A percentile compares a stretch with the other conserved stretches of the same genome.
Conservation (phyloP, 768 basidiomycete species). For the Multifurca ochricompacta region DNA sequence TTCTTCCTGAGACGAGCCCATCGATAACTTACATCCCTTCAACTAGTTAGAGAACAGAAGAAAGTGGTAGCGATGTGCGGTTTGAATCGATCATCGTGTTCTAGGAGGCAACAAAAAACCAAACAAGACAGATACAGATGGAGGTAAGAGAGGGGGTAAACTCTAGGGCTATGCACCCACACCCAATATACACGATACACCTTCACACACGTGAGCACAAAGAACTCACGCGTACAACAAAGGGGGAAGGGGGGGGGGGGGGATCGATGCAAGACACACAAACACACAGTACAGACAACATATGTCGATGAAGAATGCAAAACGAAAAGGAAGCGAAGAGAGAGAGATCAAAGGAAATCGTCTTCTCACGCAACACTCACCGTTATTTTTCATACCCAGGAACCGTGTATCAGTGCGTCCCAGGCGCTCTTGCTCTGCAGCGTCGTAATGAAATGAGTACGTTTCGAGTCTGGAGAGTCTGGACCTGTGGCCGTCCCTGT, state of each 20-base stretch:
- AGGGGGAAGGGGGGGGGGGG: background rate
- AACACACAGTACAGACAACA: background rate
- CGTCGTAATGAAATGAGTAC: slow-evolving; percentile 47
- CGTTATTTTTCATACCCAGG: slow-evolving; percentile 36
- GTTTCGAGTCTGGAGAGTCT: slow-evolving; percentile 28
- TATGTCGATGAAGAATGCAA: background rate
- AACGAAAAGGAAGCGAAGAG: background rate
- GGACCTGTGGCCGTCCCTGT: background rate
- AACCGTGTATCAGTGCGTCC: slow-evolving; percentile 62
- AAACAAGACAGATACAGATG: background rate
- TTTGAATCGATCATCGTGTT: slow-evolving; percentile 1
- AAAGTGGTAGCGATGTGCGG: background rate
- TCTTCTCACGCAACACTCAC: background rate
- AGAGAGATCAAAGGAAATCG: background rate
- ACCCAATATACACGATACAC: slow-evolving; percentile 1
- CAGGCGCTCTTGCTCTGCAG: slow-evolving; percentile 55
- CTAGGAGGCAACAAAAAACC: background rate
- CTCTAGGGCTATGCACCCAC: background rate
- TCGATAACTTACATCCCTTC: background rate
- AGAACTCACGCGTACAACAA: background rate
- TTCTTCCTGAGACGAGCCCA: background rate
- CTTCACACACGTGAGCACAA: background rate
- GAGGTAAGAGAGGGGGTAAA: background rate
- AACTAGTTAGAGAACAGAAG: too few relatives aligned
- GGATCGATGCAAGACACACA: background rate